phyloP scores from a whole-genome alignment of 345 rosid species.

The Camelina sativa region DNA sequence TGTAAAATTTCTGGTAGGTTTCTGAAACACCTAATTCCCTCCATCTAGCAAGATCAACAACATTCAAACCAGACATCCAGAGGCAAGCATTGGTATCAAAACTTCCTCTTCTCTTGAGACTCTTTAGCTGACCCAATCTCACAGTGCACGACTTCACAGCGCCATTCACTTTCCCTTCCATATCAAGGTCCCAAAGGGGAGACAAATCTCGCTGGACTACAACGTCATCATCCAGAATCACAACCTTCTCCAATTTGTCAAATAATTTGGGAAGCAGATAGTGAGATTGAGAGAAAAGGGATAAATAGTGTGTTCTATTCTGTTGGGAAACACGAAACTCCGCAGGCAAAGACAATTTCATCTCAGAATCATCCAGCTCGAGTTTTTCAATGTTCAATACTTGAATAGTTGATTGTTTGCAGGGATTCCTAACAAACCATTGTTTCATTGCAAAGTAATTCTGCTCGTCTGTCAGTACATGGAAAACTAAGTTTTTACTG shows the following conservation, averaged over 20 bases:
- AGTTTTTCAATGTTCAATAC: conserved; percentile 74
- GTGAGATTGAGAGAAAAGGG: conserved; percentile 77
- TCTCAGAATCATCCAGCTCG: conserved; percentile 50
- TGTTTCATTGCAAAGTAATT: conserved; percentile 86
- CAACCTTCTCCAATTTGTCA: conserved; percentile 63
- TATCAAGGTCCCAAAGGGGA: conserved; percentile 66
- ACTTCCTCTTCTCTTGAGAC: conserved; percentile 52
- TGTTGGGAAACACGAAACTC: conserved; percentile 80
- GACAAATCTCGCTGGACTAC: conserved; percentile 88
- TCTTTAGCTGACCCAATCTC: conserved; percentile 65
- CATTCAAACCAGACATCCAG: conserved; percentile 95
- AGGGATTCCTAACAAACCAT: conserved; percentile 79
- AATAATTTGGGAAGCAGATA: conserved; percentile 81
- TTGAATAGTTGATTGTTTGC: conserved; percentile 64
- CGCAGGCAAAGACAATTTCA: conserved; percentile 62
- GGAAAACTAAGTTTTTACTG: conserved; percentile 76
- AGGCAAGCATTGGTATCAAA: conserved; percentile 58
- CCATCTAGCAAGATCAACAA: conserved; percentile 83
- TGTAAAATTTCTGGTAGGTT: conserved; percentile 57
- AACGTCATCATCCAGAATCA: conserved; percentile 90
- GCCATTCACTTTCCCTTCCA: conserved; percentile 88
- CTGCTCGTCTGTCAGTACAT: conserved; percentile 85
- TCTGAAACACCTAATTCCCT: conserved; percentile 62
- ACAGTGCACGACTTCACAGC: conserved; percentile 74
- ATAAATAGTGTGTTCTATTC: conserved; percentile 66